Conservation (phyloP, 495 filamentous ascomycete genomes). For the Penicillium salamii region DNA sequence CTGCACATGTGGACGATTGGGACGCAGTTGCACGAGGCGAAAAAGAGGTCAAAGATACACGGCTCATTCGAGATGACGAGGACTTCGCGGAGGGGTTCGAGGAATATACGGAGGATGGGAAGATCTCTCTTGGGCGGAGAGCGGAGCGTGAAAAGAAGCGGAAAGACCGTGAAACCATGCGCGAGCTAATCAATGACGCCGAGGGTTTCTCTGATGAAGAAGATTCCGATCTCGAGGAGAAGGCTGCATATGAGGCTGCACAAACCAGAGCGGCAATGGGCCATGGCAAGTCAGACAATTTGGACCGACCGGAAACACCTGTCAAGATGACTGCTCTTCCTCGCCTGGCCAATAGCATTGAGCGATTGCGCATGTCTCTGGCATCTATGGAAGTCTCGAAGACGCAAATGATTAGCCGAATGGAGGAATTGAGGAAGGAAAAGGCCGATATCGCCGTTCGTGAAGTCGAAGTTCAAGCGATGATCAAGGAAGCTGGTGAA, state of each 20-base stretch:
- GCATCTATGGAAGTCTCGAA: conserved; percentile 54
- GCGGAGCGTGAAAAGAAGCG: conserved; percentile 73
- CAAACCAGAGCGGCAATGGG: conserved; percentile 83
- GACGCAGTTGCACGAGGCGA: conserved; percentile 37
- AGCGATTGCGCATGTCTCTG: conserved; percentile 50
- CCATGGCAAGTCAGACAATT: conserved; percentile 46
- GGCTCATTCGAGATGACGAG: conserved; percentile 85
- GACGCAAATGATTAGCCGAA: conserved; percentile 50
- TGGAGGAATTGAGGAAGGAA: conserved; percentile 62
- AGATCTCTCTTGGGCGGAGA: conserved; percentile 71
- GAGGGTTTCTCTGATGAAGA: conserved; percentile 63
- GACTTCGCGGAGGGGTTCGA: conserved; percentile 95
- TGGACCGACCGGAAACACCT: conserved; percentile 50
- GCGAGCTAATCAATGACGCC: conserved; percentile 78
- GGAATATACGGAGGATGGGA: conserved; percentile 83
- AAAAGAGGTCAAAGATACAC: conserved; percentile 54
- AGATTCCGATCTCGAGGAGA: conserved; percentile 76
- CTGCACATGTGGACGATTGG: conserved; percentile 45
- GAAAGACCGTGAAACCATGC: conserved; percentile 71
- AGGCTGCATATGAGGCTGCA: conserved; percentile 81
- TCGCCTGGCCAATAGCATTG: conserved; percentile 47
- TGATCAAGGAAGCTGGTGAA: conserved; percentile 79
- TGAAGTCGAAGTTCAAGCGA: conserved; percentile 76
- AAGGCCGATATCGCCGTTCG: conserved; percentile 67
- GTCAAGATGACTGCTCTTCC: conserved; percentile 59